Conservation (phyloP, 805 yeast genomes). For the Priceomyces haplophilus region DNA sequence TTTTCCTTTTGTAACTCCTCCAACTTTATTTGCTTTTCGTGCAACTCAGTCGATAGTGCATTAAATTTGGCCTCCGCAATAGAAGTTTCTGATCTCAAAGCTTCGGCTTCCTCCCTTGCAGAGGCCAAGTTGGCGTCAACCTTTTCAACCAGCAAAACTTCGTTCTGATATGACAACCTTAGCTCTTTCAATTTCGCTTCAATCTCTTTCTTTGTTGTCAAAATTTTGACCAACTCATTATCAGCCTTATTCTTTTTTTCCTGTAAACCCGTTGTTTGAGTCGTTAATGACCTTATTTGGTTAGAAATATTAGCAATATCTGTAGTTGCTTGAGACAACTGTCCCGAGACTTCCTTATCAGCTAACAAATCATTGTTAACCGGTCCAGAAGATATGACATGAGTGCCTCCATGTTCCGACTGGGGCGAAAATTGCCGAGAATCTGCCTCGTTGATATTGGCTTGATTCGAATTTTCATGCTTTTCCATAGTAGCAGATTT, state of each 20-base stretch:
- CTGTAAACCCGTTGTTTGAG: slow-evolving; percentile 68
- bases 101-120: slow-evolving; percentile 64
- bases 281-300: slow-evolving; percentile 74
- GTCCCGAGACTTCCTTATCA: slow-evolving; percentile 59
- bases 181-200: slow-evolving; percentile 66
- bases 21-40: slow-evolving; percentile 54
- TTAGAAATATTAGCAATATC: slow-evolving; percentile 85
- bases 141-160: slow-evolving; percentile 69
- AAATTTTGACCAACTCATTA: slow-evolving; percentile 68
- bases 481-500: slow-evolving; percentile 11
- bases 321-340: slow-evolving; percentile 73
- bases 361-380: slow-evolving; percentile 51
- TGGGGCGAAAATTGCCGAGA: slow-evolving; percentile 3
- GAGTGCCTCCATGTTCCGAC: slow-evolving; percentile 1
- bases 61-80: slow-evolving; percentile 77
- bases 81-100: slow-evolving; percentile 66
- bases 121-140: slow-evolving; percentile 61
- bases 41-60: slow-evolving; percentile 62
- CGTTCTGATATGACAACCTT: slow-evolving; percentile 71
- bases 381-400: not conserved
- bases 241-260: slow-evolving; percentile 73
- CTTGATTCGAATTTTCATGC: not conserved
- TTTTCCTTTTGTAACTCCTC: slow-evolving; percentile 71
- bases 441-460: not conserved
- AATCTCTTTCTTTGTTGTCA: slow-evolving; percentile 65